Percentiles rank a stretch among this genome's conserved stretches.
These are phyloP conservation scores for Dissophora ornata DNA, from an alignment of 192 early-diverging fungal species.

Conservation along the genomic window DNA sequence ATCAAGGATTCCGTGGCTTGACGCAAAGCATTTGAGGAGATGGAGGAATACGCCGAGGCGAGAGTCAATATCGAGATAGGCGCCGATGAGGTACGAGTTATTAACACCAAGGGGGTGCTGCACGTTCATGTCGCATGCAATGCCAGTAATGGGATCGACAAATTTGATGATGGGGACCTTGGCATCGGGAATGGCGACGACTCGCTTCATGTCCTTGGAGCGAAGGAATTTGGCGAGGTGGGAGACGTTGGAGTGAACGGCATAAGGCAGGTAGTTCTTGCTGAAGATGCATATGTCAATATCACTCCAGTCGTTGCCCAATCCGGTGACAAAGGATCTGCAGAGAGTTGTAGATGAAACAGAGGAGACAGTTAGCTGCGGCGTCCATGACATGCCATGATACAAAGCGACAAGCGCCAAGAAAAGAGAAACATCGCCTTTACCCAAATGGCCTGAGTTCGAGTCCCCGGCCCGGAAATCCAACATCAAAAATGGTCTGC, in stretches of 20 bases:
- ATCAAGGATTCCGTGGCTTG: conserved; percentile 41
- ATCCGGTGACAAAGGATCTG: conserved; percentile 32
- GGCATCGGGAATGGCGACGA: conserved; percentile 35
- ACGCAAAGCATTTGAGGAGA: conserved; percentile 50
- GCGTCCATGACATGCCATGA: neutral
- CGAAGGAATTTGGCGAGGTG: conserved; percentile 26
- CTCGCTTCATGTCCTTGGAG: conserved; percentile 18
- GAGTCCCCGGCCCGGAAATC: conserved; percentile 23
- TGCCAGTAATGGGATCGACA: conserved; percentile 18
- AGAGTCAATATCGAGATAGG: conserved; percentile 47
- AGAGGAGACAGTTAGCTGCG: too few relatives aligned
- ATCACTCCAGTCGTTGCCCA: conserved; percentile 27
- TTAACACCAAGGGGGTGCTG: conserved; percentile 49
- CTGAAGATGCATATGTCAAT: conserved; percentile 35
- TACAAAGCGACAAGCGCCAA: neutral
- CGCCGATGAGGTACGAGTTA: conserved; percentile 42
- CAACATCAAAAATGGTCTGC: conserved; percentile 15
- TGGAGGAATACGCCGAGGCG: conserved; percentile 41
- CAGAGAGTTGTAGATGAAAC: neutral
- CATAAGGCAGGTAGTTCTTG: neutral
- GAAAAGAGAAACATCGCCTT: neutral
- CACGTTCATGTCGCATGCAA: conserved; percentile 54
- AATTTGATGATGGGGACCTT: conserved; percentile 58
- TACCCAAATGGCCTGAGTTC: conserved; percentile 40
- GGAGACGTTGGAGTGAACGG: conserved; percentile 1